phyloP scores from a whole-genome alignment of 352 stramenopile genomes.

The Pythium sukuiense region DNA sequence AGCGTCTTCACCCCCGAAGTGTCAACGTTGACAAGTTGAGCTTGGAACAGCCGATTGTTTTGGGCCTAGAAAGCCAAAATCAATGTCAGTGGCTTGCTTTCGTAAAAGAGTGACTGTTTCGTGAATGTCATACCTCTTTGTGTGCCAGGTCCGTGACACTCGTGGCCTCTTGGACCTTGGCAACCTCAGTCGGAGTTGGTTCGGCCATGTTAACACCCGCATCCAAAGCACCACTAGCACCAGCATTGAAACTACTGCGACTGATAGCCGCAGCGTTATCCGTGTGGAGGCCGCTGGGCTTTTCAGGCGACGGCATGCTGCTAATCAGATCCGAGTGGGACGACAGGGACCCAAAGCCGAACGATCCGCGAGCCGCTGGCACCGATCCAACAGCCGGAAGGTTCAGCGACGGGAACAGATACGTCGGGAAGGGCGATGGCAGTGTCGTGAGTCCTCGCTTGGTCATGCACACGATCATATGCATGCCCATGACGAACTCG shows the following conservation, averaged over 20 bases:
- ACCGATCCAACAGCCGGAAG: slow-evolving; percentile 23
- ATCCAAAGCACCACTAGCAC: neutral
- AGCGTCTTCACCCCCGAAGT: slow-evolving; percentile 37
- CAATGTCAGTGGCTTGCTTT: neutral
- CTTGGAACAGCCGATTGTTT: slow-evolving; percentile 34
- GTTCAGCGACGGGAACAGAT: slow-evolving; percentile 66
- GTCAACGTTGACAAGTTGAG: slow-evolving; percentile 35
- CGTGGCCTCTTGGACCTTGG: slow-evolving; percentile 34
- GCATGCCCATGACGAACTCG: slow-evolving; percentile 73
- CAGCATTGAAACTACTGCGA: slow-evolving; percentile 7
- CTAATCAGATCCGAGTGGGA: slow-evolving; percentile 28
- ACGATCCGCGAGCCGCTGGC: neutral
- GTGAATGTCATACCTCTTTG: slow-evolving; percentile 29
- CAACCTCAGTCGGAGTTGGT: slow-evolving; percentile 19
- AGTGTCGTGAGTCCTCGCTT: slow-evolving; percentile 60
- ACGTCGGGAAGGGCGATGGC: slow-evolving; percentile 47
- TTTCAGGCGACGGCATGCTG: slow-evolving; percentile 42
- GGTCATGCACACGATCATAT: slow-evolving; percentile 79
- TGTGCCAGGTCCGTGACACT: slow-evolving; percentile 46
- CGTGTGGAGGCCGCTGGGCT: slow-evolving; percentile 7
- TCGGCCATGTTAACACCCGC: neutral
- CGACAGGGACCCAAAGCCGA: slow-evolving; percentile 1
- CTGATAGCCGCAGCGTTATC: neutral
- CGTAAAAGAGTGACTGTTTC: neutral
- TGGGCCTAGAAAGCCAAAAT: slow-evolving; percentile 25